phyloP scores from a whole-genome alignment of 2,329 filamentous ascomycete genomes.

The Xylariomycetidae sp. region DNA sequence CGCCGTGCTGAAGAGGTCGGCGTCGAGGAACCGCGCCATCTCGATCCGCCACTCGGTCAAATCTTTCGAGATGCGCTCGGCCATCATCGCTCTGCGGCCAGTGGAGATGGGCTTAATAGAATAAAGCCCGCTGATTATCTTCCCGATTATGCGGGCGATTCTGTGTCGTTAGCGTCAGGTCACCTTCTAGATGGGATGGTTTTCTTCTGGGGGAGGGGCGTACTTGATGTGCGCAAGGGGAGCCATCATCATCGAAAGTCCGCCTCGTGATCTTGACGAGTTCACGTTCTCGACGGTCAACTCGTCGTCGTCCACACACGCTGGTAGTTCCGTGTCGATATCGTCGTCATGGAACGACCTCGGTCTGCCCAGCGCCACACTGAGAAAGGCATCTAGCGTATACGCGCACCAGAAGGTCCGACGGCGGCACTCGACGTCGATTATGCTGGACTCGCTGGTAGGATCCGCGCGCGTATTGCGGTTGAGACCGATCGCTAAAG shows the following conservation, averaged over 20 bases:
- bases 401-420: conserved; percentile 27
- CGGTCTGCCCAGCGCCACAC: conserved; percentile 4
- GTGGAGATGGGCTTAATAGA: conserved; percentile 30
- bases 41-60: conserved; percentile 31
- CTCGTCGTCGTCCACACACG: conserved; percentile 3
- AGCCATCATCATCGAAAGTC: conserved; percentile 28
- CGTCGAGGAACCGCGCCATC: conserved; percentile 32
- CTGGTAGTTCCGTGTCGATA: conserved; percentile 3
- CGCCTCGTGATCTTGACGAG: conserved; percentile 2
- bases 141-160: conserved; percentile 26
- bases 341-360: conserved; percentile 8
- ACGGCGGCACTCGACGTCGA: conserved; percentile 34
- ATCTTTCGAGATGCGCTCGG: conserved; percentile 24
- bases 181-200: background rate
- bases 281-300: background rate
- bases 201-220: conserved; percentile 3
- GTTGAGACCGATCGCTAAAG: conserved; percentile 35
- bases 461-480: conserved; percentile 23
- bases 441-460: conserved; percentile 19
- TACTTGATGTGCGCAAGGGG: conserved; percentile 33
- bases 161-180: conserved; percentile 3
- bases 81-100: conserved; percentile 18
- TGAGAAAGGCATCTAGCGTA: conserved; percentile 3
- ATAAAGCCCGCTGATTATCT: conserved; percentile 31
- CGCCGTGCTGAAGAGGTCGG: conserved; percentile 29